These are phyloP conservation scores for Camellia granthamiana DNA, from an alignment of 148 eudicot species.

Conservation along the genomic window DNA sequence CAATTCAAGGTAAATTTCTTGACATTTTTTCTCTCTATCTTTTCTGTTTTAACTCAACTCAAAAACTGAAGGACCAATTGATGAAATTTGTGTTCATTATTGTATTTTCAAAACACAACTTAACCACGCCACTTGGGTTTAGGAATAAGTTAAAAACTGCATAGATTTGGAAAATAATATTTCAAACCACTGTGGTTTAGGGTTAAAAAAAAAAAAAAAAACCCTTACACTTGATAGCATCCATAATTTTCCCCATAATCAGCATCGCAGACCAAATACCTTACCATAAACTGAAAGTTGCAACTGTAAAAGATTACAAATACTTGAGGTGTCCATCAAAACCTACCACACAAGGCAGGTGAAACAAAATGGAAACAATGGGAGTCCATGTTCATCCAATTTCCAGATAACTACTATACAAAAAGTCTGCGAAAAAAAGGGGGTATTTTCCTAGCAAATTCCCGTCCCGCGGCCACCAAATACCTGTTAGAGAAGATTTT, in stretches of 20 bases:
- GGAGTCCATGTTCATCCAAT: neutral
- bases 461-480: neutral
- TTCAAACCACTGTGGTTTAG: too few relatives aligned
- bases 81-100: too few relatives aligned
- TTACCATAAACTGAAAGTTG: neutral
- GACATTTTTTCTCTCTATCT: too few relatives aligned
- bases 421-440: constrained; percentile 2
- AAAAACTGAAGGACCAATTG: too few relatives aligned
- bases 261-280: neutral
- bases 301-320: neutral
- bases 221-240: neutral
- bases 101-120: too few relatives aligned
- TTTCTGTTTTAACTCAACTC: too few relatives aligned
- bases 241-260: neutral
- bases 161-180: too few relatives aligned
- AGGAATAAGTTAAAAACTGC: too few relatives aligned
- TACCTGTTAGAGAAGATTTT: constrained; percentile 6
- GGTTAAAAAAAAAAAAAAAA: too few relatives aligned
- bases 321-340: constrained; percentile 2
- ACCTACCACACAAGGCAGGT: neutral
- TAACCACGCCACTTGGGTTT: too few relatives aligned
- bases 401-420: constrained; percentile 14
- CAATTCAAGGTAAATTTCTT: too few relatives aligned
- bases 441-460: neutral
- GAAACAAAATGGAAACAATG: neutral